Evolutionary conservation across 2,329 filamentous ascomycete species (phyloP), one percentile per base, ranked within the genome.

Genomic region (Camillea tinctor): DNA sequence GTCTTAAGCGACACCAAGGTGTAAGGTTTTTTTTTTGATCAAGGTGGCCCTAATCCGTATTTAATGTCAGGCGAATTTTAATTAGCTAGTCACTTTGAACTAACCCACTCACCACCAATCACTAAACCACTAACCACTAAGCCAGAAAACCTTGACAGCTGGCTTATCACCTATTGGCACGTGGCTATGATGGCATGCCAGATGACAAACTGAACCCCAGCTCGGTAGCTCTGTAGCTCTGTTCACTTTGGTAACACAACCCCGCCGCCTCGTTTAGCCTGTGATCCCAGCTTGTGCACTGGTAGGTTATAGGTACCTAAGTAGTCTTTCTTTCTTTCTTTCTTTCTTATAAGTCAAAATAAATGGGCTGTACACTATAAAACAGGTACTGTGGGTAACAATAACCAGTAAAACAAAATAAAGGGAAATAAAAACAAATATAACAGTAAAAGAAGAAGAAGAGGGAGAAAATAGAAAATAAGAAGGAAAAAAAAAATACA

Each of bases 151-250:
- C n/a, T n/a, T 68, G 67, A 66, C 68, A 70, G 61, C 58, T 70
- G 67, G 64, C 65, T 70, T 66, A 67, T 66, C 66, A 53, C 7
- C 60, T 65, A 65, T 65, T 62, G 63, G 58, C 65, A 67, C 61
- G 60, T 65, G 60, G 61, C 56, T 52, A 17, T n/a, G 36, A 50
- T 50, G 20, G 15, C 8, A 52, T 40, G 30, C 7, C 30, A 23
- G 59, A n/a, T 36, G 23, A 36, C 26, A 36, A 50, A 19, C 17
- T 50, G 48, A 13, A 40, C n/a, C n/a, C n/a, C n/a, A n/a, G n/a
- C n/a, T n/a, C n/a, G n/a, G n/a, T n/a, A 40, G 36, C 11, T n/a
- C 36, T 11, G 26, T 6, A 17, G 36, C 36, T 44, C 36, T 44
- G 36, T 44, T 44, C 13, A 17, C 15, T n/a, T 44, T 15, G 5